Conservation (phyloP, 768 basidiomycete species). For the Tephrocybe sp. region DNA sequence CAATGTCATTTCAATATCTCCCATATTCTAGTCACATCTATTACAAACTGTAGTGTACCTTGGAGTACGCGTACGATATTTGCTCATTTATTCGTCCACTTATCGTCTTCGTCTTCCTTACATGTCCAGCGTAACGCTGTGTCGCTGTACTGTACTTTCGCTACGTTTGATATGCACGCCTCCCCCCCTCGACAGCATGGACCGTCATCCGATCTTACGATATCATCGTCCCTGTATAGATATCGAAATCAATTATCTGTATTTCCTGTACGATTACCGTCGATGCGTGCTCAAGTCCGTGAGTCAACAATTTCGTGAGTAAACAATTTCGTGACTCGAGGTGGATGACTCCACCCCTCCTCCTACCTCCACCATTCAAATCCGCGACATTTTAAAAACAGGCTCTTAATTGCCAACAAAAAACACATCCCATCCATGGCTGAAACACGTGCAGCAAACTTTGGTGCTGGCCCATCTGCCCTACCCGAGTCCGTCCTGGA, state of each 20-base stretch:
- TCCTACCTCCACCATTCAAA: not conserved
- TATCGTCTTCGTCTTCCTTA: not conserved
- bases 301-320: constrained; percentile 5
- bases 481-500: constrained; percentile 84
- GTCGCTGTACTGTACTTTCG: not conserved
- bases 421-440: constrained; percentile 27
- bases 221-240: not conserved
- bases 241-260: not conserved
- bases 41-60: not conserved
- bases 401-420: not conserved
- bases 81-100: not conserved
- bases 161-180: constrained; percentile 8
- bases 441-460: constrained; percentile 69
- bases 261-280: not conserved
- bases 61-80: not conserved
- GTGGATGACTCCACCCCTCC: constrained; percentile 11
- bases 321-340: not conserved
- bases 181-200: constrained; percentile 2
- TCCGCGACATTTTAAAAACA: not conserved
- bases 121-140: constrained; percentile 4
- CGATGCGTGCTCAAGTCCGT: constrained; percentile 13
- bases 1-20: constrained; percentile 4
- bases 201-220: constrained; percentile 1
- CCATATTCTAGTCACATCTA: not conserved
- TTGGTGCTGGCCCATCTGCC: constrained; percentile 93